Percentiles rank a stretch among this genome's conserved stretches.
Evolutionary conservation across 768 basidiomycete species (phyloP).

Genomic region (Kondoa subrosea): DNA sequence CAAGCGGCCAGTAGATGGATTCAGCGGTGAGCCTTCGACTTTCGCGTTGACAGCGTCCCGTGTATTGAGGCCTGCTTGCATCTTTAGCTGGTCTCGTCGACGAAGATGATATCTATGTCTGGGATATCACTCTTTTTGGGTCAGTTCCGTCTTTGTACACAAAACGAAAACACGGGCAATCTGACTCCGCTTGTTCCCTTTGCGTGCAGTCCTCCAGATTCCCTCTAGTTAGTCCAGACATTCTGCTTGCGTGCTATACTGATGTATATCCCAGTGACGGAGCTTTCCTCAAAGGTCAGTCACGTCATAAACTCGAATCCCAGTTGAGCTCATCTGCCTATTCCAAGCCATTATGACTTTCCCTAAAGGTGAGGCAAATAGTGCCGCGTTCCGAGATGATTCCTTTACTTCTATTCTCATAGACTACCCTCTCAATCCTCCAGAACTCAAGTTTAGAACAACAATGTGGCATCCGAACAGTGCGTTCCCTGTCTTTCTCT

Average conservation of each 20-base stretch:
- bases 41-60: background rate
- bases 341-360: background rate
- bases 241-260: background rate
- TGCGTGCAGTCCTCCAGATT: conserved; percentile 62
- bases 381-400: background rate
- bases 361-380: background rate
- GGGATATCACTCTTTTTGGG: conserved; percentile 45
- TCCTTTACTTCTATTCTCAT: conserved; percentile 28
- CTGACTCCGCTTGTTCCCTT: background rate
- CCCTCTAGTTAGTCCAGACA: conserved; percentile 53
- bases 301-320: conserved; percentile 39
- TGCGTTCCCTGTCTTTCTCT: conserved; percentile 21
- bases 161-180: background rate
- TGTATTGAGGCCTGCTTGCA: background rate
- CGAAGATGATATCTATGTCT: conserved; percentile 84
- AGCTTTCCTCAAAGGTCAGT: conserved; percentile 89
- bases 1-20: background rate
- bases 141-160: conserved; percentile 3
- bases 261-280: conserved; percentile 52
- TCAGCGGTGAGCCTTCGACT: background rate
- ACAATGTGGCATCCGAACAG: conserved; percentile 39
- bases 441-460: conserved; percentile 55
- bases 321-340: conserved; percentile 1
- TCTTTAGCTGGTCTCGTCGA: conserved; percentile 72
- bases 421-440: conserved; percentile 71